Conservation (phyloP, 2,329 filamentous ascomycete genomes). For the Colletotrichum incanum region DNA sequence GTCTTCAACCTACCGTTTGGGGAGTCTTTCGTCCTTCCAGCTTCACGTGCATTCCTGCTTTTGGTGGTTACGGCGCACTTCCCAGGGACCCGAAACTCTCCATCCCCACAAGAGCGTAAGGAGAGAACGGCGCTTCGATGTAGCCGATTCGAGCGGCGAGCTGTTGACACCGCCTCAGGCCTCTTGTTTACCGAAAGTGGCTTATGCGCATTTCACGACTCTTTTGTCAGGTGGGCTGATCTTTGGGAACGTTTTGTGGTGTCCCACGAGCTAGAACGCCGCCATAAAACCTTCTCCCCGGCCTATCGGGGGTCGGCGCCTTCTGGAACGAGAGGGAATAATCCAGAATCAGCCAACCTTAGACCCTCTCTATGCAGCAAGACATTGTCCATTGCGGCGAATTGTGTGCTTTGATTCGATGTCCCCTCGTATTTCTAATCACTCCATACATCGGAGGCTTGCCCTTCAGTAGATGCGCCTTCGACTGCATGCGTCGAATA, state of each 20-base stretch:
- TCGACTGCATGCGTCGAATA: neutral
- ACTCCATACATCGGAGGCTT: neutral
- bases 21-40: neutral
- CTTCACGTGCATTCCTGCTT: neutral
- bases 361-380: constrained; percentile 1
- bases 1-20: neutral
- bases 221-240: constrained; percentile 16
- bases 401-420: neutral
- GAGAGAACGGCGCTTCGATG: constrained; percentile 20
- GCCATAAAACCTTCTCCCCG: constrained; percentile 7
- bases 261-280: constrained; percentile 15
- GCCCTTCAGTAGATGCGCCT: neutral
- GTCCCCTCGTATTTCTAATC: neutral
- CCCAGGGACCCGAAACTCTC: neutral
- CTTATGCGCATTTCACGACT: neutral
- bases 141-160: neutral
- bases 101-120: neutral
- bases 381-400: neutral
- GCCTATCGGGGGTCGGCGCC: neutral
- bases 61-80: neutral
- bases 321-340: neutral
- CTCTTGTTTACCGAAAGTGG: neutral
- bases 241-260: constrained; percentile 26
- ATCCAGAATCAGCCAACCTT: constrained; percentile 3
- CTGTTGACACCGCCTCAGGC: neutral